Base-by-base conservation (phyloP, 495 filamentous ascomycete species). In the Penicillium mononematosum region DNA sequence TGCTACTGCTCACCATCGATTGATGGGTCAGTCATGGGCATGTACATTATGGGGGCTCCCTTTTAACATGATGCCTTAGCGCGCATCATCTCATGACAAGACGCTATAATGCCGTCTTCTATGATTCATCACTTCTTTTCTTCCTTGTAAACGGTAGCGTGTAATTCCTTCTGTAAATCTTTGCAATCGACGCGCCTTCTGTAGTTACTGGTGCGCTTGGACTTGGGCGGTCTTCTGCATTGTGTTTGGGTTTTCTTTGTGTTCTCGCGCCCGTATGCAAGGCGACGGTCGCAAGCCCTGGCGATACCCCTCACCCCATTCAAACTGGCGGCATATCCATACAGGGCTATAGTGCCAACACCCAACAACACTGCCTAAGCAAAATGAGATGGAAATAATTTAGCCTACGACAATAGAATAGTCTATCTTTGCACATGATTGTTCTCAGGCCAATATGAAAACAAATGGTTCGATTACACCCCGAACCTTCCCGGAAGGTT, bases 11-110 rank as follows among this genome's bases (percentile, higher is more conserved):
- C 59, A 58, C 59, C 38, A 52, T 44, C 58, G 58, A 53, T 66
- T 71, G 64, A 65, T 69, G 70, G 70, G 67, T 66, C 69, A 68
- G 68, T 73, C 70, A 74, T 70, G 73, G 69, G 64, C 68, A 73
- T 77, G 75, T 77, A 77, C 72, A 77, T 77, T 75, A 75, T 55
- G 60, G 62, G 31, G 66, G 24, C 54, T 58, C 29, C 60, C 49
- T 63, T 61, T 61, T 65, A 59, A 58, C 56, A 64, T 62, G 68
- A 67, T 70, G 63, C 65, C 64, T 66, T 62, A 64, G 62, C 63
- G 66, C 53, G 63, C 67, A 67, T 63, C 71, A 71, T 59, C 62
- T 70, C 70, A 74, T 75, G 73, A 67, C 71, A 74, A 71, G 68
- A 72, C 66, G 65, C 68, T 62, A 52, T 70, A 74, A 68, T 67